A percentile compares a stretch with the other conserved stretches of the same genome.
Evolutionary conservation across 768 basidiomycete genomes (phyloP).

Genomic region (Boletus speciosus): DNA sequence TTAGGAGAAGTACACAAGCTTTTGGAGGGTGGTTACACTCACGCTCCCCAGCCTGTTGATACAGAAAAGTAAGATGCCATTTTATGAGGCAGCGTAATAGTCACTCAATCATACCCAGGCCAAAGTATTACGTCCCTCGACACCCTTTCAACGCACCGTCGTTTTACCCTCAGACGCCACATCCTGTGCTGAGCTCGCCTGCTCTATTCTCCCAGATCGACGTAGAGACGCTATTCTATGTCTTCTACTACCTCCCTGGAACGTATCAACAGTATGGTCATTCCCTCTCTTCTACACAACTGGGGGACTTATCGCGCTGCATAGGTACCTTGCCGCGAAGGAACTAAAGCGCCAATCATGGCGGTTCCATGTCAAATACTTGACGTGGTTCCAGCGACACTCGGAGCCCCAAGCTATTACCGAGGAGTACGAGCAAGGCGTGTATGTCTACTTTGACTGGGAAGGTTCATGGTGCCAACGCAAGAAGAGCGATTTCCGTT

Average conservation of each 20-base stretch:
- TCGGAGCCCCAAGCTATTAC: conserved; percentile 98
- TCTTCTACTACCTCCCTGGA: conserved; percentile 96
- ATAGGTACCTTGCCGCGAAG: conserved; percentile 89
- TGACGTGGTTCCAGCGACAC: conserved; percentile 99
- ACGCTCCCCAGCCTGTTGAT: conserved; percentile 88
- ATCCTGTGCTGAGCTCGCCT: conserved; percentile 75
- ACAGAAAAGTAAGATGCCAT: conserved; percentile 82
- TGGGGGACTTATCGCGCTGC: neutral
- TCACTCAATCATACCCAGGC: conserved; percentile 48
- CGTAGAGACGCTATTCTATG: conserved; percentile 96
- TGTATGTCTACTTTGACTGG: conserved; percentile 99
- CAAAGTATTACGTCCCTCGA: conserved; percentile 93
- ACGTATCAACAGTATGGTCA: conserved; percentile 87
- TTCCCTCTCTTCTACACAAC: neutral
- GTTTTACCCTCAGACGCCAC: conserved; percentile 91
- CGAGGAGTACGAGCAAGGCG: conserved; percentile 98
- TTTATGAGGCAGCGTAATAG: neutral
- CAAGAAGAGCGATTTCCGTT: conserved; percentile 97
- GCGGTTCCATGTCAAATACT: conserved; percentile 98
- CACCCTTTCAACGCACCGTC: conserved; percentile 88
- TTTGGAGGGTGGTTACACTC: conserved; percentile 86
- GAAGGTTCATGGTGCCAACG: conserved; percentile 98
- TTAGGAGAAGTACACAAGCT: conserved; percentile 89
- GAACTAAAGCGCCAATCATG: conserved; percentile 97
- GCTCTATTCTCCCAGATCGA: conserved; percentile 88